Evolutionary conservation across 2,329 filamentous ascomycete species (phyloP).

Genomic region (Beauveria brongniartii): DNA sequence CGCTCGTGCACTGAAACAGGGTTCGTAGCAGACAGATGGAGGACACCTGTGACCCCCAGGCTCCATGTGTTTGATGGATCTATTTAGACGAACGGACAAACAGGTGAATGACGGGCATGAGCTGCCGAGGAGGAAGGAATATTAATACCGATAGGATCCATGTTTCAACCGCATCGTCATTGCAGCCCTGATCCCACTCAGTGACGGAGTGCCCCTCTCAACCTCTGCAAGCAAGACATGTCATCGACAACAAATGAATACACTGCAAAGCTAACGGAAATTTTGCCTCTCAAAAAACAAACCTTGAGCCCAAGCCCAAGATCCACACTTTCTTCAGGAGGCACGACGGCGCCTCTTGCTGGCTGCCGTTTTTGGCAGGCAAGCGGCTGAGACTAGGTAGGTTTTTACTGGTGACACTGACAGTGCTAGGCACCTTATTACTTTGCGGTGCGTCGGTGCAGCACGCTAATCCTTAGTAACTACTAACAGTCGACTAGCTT

Average conservation of each 20-base stretch:
- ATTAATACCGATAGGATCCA: not conserved
- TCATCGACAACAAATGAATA: too few species aligned
- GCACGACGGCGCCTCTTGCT: too few species aligned
- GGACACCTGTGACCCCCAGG: not conserved
- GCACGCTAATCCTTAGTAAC: not conserved
- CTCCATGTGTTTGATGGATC: not conserved
- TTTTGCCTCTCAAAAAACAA: too few species aligned
- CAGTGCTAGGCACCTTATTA: not conserved
- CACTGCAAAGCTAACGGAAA: too few species aligned
- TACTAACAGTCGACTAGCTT: not conserved
- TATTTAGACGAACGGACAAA: not conserved
- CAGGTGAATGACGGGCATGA: not conserved
- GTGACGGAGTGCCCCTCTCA: too few species aligned
- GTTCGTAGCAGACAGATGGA: not conserved
- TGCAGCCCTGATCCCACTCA: not conserved
- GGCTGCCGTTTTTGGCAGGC: too few species aligned
- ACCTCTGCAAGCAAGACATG: too few species aligned
- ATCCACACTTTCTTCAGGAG: too few species aligned
- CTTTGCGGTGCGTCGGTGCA: not conserved
- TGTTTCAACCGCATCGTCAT: not conserved
- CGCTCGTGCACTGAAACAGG: not conserved
- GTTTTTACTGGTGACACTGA: too few species aligned
- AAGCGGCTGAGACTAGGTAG: too few species aligned
- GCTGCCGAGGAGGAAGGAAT: not conserved
- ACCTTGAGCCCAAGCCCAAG: too few species aligned